Conservation (phyloP, 1,139 yeast species). For the Geotrichum candidum region DNA sequence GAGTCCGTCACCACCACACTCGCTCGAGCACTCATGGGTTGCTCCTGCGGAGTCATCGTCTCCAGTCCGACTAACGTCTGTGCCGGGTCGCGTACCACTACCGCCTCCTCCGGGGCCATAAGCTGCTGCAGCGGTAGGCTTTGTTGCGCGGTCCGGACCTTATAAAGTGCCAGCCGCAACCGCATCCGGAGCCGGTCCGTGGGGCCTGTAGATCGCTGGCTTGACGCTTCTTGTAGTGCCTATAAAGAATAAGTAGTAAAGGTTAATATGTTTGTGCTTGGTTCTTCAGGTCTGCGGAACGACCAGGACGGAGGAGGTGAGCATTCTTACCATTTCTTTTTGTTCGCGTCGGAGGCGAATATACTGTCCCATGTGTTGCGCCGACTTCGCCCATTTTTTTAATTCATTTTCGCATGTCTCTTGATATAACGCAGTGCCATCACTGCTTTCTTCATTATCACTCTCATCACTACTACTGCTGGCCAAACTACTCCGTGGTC, state of each 20-base stretch:
- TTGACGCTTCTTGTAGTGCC: not conserved
- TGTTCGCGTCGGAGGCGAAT: not conserved
- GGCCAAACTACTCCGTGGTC: not conserved
- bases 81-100: not conserved
- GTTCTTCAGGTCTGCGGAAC: too few species aligned
- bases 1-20: not conserved
- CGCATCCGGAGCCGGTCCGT: constrained; percentile 9
- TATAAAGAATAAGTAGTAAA: not conserved
- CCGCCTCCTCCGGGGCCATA: not conserved
- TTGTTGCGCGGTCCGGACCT: constrained; percentile 8
- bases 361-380: constrained; percentile 8
- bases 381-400: constrained; percentile 5
- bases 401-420: not conserved
- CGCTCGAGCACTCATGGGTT: not conserved
- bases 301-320: too few species aligned
- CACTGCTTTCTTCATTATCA: not conserved
- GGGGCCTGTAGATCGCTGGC: not conserved
- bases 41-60: not conserved
- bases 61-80: not conserved
- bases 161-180: constrained; percentile 11
- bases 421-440: too few species aligned
- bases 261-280: not conserved
- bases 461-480: not conserved
- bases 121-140: not conserved
- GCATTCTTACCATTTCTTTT: not conserved